phyloP scores from a whole-genome alignment of 164 flowering plant species.

The Malania oleifera region DNA sequence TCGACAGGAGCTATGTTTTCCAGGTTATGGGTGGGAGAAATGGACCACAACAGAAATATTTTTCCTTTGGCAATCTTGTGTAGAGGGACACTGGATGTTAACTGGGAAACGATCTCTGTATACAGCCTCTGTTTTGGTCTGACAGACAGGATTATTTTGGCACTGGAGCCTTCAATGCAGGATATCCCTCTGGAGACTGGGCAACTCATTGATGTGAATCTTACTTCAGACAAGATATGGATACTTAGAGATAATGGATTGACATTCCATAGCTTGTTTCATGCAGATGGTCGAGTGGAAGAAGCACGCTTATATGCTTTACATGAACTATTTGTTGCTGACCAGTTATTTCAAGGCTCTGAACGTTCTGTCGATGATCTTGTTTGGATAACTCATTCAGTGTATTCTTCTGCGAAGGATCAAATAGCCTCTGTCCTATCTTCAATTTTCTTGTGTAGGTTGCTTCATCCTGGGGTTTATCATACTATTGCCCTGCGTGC shows the following conservation, averaged over 20 bases:
- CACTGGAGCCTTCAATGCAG: slow-evolving; percentile 33
- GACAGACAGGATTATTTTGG: slow-evolving; percentile 41
- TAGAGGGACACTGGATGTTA: slow-evolving; percentile 33
- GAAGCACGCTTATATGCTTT: slow-evolving; percentile 40
- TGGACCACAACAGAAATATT: slow-evolving; percentile 21
- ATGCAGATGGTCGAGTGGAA: slow-evolving; percentile 22
- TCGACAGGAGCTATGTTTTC: slow-evolving; percentile 36
- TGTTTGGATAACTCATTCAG: slow-evolving; percentile 49
- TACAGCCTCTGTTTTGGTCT: slow-evolving; percentile 27
- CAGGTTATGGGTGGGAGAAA: slow-evolving; percentile 68
- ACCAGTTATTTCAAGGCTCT: slow-evolving; percentile 75
- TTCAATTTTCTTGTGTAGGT: slow-evolving; percentile 70
- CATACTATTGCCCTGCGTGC: slow-evolving; percentile 47
- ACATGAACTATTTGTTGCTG: slow-evolving; percentile 75
- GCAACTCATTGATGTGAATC: slow-evolving; percentile 52
- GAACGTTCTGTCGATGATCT: slow-evolving; percentile 70
- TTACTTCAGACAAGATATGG: slow-evolving; percentile 64
- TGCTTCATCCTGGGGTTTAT: slow-evolving; percentile 77
- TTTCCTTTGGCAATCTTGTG: slow-evolving; percentile 57
- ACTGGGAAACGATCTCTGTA: slow-evolving; percentile 33
- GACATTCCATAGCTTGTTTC: slow-evolving; percentile 29
- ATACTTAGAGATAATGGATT: slow-evolving; percentile 72
- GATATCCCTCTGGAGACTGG: slow-evolving; percentile 56
- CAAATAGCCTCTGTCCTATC: slow-evolving; percentile 56
- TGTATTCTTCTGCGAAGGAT: slow-evolving; percentile 64